phyloP scores from a whole-genome alignment of 2,329 filamentous ascomycete genomes.

The Emericellopsis atlantica region DNA sequence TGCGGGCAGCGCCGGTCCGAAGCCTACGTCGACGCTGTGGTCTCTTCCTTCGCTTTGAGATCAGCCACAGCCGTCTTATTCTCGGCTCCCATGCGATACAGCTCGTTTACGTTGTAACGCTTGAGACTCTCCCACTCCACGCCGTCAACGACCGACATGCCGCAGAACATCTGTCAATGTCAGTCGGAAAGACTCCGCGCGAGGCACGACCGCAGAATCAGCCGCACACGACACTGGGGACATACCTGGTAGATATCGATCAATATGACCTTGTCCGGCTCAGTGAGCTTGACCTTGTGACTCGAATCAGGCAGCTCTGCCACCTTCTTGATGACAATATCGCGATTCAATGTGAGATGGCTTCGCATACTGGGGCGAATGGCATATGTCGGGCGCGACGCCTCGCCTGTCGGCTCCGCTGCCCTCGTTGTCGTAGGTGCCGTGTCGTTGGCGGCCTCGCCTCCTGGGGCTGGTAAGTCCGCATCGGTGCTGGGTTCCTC shows the following conservation, averaged over 20 bases:
- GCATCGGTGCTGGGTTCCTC: neutral
- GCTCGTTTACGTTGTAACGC: conserved; percentile 65
- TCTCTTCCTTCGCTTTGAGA: conserved; percentile 2
- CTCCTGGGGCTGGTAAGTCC: neutral
- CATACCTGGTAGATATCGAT: conserved; percentile 70
- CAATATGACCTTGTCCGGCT: conserved; percentile 67
- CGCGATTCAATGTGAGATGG: conserved; percentile 55
- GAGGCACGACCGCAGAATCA: neutral
- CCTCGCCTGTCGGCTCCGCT: neutral
- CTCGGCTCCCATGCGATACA: conserved; percentile 34
- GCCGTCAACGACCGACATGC: conserved; percentile 65
- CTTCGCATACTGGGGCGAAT: conserved; percentile 70
- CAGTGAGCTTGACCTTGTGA: conserved; percentile 66
- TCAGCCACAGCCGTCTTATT: conserved; percentile 2
- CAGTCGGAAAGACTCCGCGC: neutral
- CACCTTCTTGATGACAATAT: conserved; percentile 58
- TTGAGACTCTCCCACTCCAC: conserved; percentile 60
- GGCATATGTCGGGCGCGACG: conserved; percentile 50
- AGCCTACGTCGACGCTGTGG: conserved; percentile 1
- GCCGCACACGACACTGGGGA: conserved; percentile 6
- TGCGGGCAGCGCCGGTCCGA: neutral
- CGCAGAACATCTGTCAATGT: conserved; percentile 51
- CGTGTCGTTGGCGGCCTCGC: neutral
- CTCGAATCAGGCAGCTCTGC: conserved; percentile 50
- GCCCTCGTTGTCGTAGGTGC: neutral